These are phyloP conservation scores for Aspergillus niger DNA, from an alignment of 2,329 filamentous ascomycete genomes.

Conservation along the genomic window DNA sequence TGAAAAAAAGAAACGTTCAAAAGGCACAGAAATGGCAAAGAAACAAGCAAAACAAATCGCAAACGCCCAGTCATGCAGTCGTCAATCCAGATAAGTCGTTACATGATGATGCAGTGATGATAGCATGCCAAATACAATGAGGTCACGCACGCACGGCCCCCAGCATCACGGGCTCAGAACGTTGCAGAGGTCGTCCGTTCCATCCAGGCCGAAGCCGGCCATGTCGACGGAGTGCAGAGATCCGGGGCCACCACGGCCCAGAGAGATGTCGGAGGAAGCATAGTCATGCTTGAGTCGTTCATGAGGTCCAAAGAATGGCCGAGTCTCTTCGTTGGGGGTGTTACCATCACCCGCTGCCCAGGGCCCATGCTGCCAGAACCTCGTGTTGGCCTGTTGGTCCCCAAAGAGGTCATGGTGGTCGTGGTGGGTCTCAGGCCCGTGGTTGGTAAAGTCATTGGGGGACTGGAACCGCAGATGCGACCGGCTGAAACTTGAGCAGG, in stretches of 20 bases:
- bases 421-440: slow-evolving; percentile 38
- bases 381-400: slow-evolving; percentile 47
- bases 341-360: slow-evolving; percentile 47
- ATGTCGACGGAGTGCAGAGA: slow-evolving; percentile 49
- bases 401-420: slow-evolving; percentile 49
- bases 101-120: slow-evolving; percentile 38
- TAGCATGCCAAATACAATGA: slow-evolving; percentile 27
- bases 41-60: slow-evolving; percentile 21
- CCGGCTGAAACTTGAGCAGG: slow-evolving; percentile 46
- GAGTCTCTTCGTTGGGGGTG: slow-evolving; percentile 45
- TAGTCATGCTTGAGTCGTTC: slow-evolving; percentile 48
- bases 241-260: slow-evolving; percentile 45
- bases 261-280: slow-evolving; percentile 47
- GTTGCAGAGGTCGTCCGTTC: slow-evolving; percentile 37
- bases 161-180: slow-evolving; percentile 41
- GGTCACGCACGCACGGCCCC: not conserved
- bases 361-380: slow-evolving; percentile 48
- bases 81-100: slow-evolving; percentile 44
- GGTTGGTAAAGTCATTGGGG: slow-evolving; percentile 43
- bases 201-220: slow-evolving; percentile 47
- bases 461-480: slow-evolving; percentile 46
- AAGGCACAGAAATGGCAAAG: slow-evolving; percentile 2
- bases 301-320: slow-evolving; percentile 48
- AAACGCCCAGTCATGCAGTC: slow-evolving; percentile 46
- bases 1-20: slow-evolving; percentile 2